Evolutionary conservation across 176 grass and related monocot species (phyloP).

Genomic region (Oryza longistaminata): DNA sequence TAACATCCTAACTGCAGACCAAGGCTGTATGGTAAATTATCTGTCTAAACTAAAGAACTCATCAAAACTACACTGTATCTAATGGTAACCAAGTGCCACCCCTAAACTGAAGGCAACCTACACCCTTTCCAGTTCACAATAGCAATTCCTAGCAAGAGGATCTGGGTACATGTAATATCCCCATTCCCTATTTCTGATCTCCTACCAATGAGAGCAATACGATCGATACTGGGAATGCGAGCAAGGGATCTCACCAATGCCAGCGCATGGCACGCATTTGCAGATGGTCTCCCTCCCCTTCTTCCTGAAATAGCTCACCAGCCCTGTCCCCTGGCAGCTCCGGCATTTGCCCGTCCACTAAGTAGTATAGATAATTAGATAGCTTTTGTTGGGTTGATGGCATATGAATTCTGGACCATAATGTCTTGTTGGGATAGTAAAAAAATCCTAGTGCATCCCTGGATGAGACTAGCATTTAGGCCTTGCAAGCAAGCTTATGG

Average conservation of each 20-base stretch:
- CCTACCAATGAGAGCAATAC: neutral
- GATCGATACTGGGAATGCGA: neutral
- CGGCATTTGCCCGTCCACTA: conserved; percentile 87
- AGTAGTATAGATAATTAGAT: no score
- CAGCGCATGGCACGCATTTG: conserved; percentile 89
- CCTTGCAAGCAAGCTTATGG: neutral
- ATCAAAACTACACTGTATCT: neutral
- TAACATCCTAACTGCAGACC: neutral
- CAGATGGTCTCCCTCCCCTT: conserved; percentile 92
- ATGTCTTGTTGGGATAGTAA: neutral
- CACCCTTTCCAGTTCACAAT: neutral
- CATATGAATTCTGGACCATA: neutral
- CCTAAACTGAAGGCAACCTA: neutral
- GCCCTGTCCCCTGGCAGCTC: conserved; percentile 91
- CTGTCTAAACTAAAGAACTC: conserved; percentile 8
- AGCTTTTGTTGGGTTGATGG: neutral
- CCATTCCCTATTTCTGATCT: neutral
- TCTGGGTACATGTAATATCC: neutral
- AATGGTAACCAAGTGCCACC: neutral
- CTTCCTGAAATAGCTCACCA: conserved; percentile 90
- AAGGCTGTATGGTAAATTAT: neutral
- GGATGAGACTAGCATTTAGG: neutral
- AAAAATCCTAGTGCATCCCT: neutral
- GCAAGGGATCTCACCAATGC: conserved; percentile 59
- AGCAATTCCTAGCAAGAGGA: neutral